These are phyloP conservation scores for Pyrus communis DNA, from an alignment of 306 rosid species.

Conservation along the genomic window DNA sequence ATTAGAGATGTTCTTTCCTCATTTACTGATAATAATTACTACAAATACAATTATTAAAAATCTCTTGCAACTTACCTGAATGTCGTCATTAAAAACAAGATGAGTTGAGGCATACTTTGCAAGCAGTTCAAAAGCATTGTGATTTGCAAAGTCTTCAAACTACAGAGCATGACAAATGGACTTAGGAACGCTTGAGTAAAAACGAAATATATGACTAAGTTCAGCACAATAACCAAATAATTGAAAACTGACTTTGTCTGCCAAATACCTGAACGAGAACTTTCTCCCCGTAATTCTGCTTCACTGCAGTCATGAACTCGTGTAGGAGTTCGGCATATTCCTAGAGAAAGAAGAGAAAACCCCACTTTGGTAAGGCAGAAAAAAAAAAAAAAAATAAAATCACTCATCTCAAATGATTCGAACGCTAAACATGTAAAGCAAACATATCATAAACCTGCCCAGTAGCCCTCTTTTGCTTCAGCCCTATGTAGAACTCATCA, in stretches of 20 bases:
- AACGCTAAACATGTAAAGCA: background rate
- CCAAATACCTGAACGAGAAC: constrained; percentile 73
- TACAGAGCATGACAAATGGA: constrained; percentile 25
- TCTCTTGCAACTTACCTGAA: constrained; percentile 50
- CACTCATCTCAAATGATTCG: background rate
- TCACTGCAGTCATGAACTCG: constrained; percentile 88
- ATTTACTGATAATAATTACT: background rate
- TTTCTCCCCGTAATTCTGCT: constrained; percentile 86
- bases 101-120: constrained; percentile 75
- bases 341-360: constrained; percentile 26
- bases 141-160: constrained; percentile 99
- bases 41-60: background rate
- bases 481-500: constrained; percentile 90
- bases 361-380: background rate
- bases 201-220: constrained; percentile 2
- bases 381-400: background rate
- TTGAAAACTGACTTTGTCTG: constrained; percentile 8
- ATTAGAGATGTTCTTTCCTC: constrained; percentile 1
- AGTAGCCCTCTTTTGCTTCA: constrained; percentile 78
- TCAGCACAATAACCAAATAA: background rate
- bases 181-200: constrained; percentile 13
- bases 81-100: constrained; percentile 94
- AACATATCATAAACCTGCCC: constrained; percentile 58
- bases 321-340: constrained; percentile 81
- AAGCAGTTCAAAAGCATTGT: constrained; percentile 96